phyloP scores from a whole-genome alignment of 2,329 filamentous ascomycete species.

The Aciculosporium take region DNA sequence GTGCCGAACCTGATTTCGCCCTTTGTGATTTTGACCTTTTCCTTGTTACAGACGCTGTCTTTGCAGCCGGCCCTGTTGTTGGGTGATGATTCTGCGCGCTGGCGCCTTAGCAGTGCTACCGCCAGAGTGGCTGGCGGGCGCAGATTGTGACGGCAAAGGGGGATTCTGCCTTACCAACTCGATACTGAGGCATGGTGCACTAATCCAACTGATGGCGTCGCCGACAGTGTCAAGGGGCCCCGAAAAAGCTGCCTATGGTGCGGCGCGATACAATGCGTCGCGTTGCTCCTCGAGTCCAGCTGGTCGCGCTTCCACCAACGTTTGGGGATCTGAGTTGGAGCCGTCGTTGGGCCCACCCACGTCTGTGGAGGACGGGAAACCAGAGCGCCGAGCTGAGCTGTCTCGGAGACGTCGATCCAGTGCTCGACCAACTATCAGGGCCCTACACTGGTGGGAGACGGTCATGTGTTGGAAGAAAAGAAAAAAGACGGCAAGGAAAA shows the following conservation, averaged over 20 bases:
- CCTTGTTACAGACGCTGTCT: conserved; percentile 58
- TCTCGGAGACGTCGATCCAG: no score
- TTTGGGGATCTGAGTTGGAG: not conserved
- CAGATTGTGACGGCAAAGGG: not conserved
- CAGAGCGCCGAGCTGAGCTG: no score
- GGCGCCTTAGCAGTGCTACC: not conserved
- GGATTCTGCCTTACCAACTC: conserved; percentile 26
- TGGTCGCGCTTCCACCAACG: no score
- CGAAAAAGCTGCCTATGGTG: not conserved
- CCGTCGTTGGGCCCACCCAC: not conserved
- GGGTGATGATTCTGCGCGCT: conserved; percentile 50
- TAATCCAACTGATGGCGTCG: not conserved
- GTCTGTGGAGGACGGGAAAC: no score
- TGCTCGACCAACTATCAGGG: no score
- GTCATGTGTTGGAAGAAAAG: no score
- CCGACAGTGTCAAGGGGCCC: not conserved
- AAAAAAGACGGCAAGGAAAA: no score
- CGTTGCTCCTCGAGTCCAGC: not conserved
- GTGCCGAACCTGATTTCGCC: conserved; percentile 65
- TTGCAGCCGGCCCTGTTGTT: conserved; percentile 63
- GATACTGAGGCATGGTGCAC: conserved; percentile 26
- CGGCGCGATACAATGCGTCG: not conserved
- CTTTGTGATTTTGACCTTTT: conserved; percentile 57
- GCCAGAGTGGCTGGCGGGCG: not conserved
- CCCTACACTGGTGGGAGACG: no score